A percentile compares a stretch with the other conserved stretches of the same genome.
These are phyloP conservation scores for Sporothrix euskadiensis DNA, from an alignment of 2,329 filamentous ascomycete genomes.

Conservation along the genomic window DNA sequence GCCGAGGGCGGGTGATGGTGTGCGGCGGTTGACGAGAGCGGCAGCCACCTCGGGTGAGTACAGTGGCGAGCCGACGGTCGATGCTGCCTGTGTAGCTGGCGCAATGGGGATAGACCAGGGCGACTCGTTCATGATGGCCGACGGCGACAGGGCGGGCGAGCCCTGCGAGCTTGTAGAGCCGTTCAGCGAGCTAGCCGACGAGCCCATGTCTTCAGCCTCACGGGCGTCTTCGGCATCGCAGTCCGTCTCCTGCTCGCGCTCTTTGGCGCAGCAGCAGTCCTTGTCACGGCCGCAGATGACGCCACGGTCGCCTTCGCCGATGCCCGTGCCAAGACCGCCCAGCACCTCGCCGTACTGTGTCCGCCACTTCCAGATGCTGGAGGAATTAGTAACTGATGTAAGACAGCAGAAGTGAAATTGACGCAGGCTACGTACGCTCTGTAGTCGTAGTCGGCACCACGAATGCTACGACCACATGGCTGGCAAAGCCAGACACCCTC, in stretches of 20 bases:
- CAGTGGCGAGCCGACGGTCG: conserved; percentile 31
- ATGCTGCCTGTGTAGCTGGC: conserved; percentile 31
- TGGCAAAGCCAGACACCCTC: conserved; percentile 80
- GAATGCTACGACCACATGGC: conserved; percentile 73
- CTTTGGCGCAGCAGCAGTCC: conserved; percentile 72
- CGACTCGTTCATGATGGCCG: conserved; percentile 12
- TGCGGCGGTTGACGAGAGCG: conserved; percentile 38
- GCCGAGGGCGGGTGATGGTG: conserved; percentile 54
- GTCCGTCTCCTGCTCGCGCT: conserved; percentile 81
- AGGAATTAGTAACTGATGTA: not conserved
- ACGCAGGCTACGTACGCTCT: conserved; percentile 46
- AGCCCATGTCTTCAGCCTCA: conserved; percentile 42
- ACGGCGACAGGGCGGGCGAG: conserved; percentile 24
- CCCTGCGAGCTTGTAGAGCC: conserved; percentile 26
- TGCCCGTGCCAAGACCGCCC: conserved; percentile 78
- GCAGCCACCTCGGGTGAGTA: conserved; percentile 33
- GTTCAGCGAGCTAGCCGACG: conserved; percentile 25
- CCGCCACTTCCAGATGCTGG: conserved; percentile 83
- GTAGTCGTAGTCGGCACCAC: conserved; percentile 60
- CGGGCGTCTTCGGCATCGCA: conserved; percentile 76
- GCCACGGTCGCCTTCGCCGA: conserved; percentile 83
- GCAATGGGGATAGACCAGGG: conserved; percentile 31
- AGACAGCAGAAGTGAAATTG: not conserved
- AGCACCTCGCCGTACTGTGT: conserved; percentile 80
- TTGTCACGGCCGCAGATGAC: conserved; percentile 81